A percentile compares a stretch with the other conserved stretches of the same genome.
phyloP scores from a whole-genome alignment of 2,329 filamentous ascomycete species.

The Gaeumannomyces tritici region DNA sequence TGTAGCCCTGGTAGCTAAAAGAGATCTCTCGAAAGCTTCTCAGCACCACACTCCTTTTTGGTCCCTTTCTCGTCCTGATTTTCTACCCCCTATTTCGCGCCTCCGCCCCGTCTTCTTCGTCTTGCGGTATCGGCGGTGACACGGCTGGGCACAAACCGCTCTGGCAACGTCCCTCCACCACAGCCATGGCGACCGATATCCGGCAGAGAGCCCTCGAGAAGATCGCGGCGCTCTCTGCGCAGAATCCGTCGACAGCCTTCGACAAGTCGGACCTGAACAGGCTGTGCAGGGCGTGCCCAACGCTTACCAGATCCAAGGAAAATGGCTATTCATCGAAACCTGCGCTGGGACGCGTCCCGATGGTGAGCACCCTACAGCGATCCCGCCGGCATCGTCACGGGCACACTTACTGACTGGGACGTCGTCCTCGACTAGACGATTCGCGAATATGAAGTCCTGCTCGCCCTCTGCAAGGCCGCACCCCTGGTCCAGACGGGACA shows the following conservation, averaged over 20 bases:
- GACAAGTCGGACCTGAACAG: conserved; percentile 55
- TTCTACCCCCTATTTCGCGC: neutral
- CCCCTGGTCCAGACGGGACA: conserved; percentile 60
- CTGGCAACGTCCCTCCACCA: neutral
- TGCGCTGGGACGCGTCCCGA: conserved; percentile 45
- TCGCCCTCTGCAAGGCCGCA: conserved; percentile 86
- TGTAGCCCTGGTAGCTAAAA: neutral
- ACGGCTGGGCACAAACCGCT: neutral
- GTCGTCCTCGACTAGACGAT: conserved; percentile 49
- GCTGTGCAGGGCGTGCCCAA: conserved; percentile 48
- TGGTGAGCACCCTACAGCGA: conserved; percentile 33
- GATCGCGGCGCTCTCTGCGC: conserved; percentile 53
- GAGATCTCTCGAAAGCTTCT: neutral
- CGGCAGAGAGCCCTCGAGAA: conserved; percentile 55
- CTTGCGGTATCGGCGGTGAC: neutral
- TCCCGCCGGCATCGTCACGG: neutral
- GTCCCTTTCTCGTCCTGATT: no score
- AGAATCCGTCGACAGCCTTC: conserved; percentile 40
- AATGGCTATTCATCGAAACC: conserved; percentile 38
- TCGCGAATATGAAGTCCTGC: conserved; percentile 82
- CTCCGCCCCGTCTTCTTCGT: neutral
- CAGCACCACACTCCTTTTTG: neutral
- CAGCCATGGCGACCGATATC: conserved; percentile 34
- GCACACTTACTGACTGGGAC: neutral
- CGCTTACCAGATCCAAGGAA: conserved; percentile 31